A percentile compares a stretch with the other conserved stretches of the same genome.
These are phyloP conservation scores for Cryphonectria nitschkei DNA, from an alignment of 2,329 filamentous ascomycete genomes.

Conservation along the genomic window DNA sequence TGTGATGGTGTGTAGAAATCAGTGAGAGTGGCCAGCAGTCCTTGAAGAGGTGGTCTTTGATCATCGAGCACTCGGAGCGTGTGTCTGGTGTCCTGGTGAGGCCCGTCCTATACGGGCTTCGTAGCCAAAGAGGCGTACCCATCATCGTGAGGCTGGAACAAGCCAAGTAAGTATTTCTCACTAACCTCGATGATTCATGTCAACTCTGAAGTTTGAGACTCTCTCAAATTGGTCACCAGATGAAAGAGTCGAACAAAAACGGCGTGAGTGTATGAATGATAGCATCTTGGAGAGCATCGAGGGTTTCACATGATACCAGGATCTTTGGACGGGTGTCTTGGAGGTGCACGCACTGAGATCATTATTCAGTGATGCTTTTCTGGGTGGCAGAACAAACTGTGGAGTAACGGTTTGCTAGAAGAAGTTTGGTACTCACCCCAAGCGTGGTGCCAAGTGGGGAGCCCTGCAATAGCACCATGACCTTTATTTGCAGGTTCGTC, in stretches of 20 bases:
- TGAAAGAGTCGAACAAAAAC: neutral
- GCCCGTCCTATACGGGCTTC: neutral
- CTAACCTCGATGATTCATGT: neutral
- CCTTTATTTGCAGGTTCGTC: neutral
- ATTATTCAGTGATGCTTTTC: neutral
- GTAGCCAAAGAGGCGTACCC: neutral
- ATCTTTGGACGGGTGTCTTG: neutral
- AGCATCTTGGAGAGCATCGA: neutral
- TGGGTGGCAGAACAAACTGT: neutral
- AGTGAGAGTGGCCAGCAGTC: neutral
- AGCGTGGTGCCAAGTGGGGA: neutral
- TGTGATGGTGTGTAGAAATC: neutral
- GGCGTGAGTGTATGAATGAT: neutral
- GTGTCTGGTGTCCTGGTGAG: neutral
- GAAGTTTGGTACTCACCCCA: neutral
- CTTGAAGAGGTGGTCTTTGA: neutral
- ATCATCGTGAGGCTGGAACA: neutral
- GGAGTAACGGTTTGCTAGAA: neutral
- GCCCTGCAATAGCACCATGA: neutral
- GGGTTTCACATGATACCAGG: neutral
- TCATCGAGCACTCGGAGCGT: no score
- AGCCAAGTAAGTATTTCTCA: neutral
- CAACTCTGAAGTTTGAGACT: neutral
- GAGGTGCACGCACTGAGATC: neutral
- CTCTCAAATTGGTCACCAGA: neutral